Conservation (phyloP, 805 yeast species). For the Sugiyamaella mastotermitis region DNA sequence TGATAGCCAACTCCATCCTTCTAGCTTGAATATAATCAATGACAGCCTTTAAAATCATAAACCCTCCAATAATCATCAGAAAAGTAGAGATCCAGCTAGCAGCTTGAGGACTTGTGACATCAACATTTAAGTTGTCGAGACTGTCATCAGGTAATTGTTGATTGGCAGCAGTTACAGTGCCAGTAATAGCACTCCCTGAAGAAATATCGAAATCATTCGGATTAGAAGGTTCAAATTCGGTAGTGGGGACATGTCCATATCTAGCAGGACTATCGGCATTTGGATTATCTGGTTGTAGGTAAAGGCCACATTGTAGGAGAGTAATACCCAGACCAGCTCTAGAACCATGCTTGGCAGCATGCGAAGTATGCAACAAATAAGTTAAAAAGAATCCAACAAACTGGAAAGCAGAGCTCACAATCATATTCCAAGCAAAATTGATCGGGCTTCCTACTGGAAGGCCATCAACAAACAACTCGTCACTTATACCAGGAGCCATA, state of each 20-base stretch:
- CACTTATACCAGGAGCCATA: conserved; percentile 66
- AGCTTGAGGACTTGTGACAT: conserved; percentile 13
- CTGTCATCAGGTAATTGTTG: no score
- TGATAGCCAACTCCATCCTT: conserved; percentile 61
- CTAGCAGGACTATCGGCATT: conserved; percentile 7
- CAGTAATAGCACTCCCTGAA: neutral
- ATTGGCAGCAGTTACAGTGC: neutral
- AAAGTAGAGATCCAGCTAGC: conserved; percentile 48
- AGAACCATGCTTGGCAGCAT: conserved; percentile 94
- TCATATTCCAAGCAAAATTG: conserved; percentile 81
- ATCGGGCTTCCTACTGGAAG: conserved; percentile 92
- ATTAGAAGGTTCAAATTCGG: conserved; percentile 47
- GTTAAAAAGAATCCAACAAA: conserved; percentile 89
- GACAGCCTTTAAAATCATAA: conserved; percentile 61
- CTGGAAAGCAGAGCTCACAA: conserved; percentile 88
- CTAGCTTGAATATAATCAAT: conserved; percentile 70
- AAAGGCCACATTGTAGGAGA: conserved; percentile 62
- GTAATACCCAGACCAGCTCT: conserved; percentile 88
- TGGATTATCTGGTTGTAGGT: conserved; percentile 32
- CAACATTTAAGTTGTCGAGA: no score
- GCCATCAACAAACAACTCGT: conserved; percentile 91
- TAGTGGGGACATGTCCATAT: conserved; percentile 11
- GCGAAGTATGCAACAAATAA: conserved; percentile 88
- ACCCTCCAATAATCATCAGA: conserved; percentile 61
- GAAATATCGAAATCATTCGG: conserved; percentile 51